Conservation (phyloP, 2,329 filamentous ascomycete genomes). For the Aspergillus texensis region DNA sequence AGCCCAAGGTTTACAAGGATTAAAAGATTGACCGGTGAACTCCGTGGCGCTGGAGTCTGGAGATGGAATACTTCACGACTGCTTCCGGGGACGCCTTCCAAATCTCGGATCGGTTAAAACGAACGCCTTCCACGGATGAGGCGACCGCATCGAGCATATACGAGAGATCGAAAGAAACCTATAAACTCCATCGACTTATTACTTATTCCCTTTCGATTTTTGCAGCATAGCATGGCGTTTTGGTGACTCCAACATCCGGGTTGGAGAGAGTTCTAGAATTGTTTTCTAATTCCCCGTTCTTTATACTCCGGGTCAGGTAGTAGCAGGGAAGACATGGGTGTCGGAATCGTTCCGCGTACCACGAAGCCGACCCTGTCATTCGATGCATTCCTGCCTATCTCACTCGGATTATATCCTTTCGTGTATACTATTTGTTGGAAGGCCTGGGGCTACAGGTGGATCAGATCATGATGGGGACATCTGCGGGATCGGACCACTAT, state of each 20-base stretch:
- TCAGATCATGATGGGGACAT: not conserved
- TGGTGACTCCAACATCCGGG: slow-evolving; percentile 28
- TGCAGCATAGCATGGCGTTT: slow-evolving; percentile 47
- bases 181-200: not conserved
- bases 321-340: not conserved
- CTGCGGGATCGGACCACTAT: not conserved
- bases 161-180: not conserved
- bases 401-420: slow-evolving; percentile 4
- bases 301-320: not conserved
- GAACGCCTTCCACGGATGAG: not conserved
- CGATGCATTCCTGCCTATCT: not conserved
- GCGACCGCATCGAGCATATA: not conserved
- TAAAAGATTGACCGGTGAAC: slow-evolving; percentile 54
- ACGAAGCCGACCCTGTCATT: not conserved
- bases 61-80: not conserved
- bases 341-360: not conserved
- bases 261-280: slow-evolving; percentile 23
- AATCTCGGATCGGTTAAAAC: not conserved
- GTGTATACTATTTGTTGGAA: slow-evolving; percentile 13
- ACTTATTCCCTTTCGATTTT: slow-evolving; percentile 26
- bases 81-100: not conserved
- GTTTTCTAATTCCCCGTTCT: slow-evolving; percentile 19
- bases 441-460: not conserved
- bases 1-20: slow-evolving; percentile 93
- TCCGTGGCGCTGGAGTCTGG: not conserved